Evolutionary conservation across 2,329 filamentous ascomycete species (phyloP), one percentile per base, ranked within the genome.

Genomic region (Graphium sp.): DNA sequence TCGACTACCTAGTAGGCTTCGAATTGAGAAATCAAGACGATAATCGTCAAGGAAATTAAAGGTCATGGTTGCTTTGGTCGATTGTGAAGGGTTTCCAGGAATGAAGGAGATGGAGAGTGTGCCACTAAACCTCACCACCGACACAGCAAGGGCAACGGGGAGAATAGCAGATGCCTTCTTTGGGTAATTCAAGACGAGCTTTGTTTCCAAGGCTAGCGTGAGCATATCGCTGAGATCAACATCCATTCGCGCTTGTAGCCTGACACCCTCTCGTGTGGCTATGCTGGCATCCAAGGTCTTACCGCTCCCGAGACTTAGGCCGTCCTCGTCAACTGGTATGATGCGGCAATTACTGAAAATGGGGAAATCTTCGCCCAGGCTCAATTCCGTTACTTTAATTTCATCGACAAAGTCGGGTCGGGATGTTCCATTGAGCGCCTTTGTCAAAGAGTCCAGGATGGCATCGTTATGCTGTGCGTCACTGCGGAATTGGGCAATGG

Each of bases 281-380:
- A 54, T 60, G 29, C 56, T 58, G 4, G 60, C 54, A 33, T 66
- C 60, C 24, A 67, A 59, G n/a, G 55, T 58, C 36, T 55, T 58
- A 11, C 61, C 57, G 16, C 49, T 48, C 32, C 55, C 62, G 20
- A 75, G 55, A 24, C 56, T 62, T 20, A 74, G 50, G 1, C 77
- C 78, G 49, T 85, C 77, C 40, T 87, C 80, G 41, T 82, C 76
- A 0, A 94, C 81, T 3, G 85, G 83, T 35, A 94, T 94, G 31
- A 98, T 79, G 34, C 89, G 74, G 46, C 89, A 95, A 50, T 98
- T 98, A 58, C 85, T 94, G 51, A 98, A 92, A 30, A 98, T 98
- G 17, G 89, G 89, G 38, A 95, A 98, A 43, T 98, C 89, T 43
- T 98, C 89, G 18, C 89, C 89, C 5, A 98, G 60, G 28, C 78